Base-by-base conservation (phyloP, 1,284 basidiomycete species). In the Marasmius sp. region DNA sequence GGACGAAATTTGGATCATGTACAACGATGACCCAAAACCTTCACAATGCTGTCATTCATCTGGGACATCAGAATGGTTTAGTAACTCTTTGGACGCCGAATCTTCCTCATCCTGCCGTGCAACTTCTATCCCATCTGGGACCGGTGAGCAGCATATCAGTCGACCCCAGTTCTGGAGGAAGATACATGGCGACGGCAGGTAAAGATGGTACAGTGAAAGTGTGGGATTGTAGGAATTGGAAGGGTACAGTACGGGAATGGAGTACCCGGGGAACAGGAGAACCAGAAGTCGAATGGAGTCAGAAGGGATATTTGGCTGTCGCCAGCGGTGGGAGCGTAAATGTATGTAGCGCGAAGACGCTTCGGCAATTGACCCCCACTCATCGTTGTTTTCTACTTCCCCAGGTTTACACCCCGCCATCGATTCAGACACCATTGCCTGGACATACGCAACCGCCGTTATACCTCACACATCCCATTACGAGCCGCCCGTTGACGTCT, bases 51-150 rank as follows among this genome's bases (percentile, higher is more conserved):
- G 94, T 99, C 64, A 89, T 98, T 58, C 89, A 98, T 67, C 86
- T 98, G 10, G 97, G 97, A 0, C 96, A 98, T 70, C 87, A 93
- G 68, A 97, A 96, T 71, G 93, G 93, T 1, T 90, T 89, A 6
- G 92, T 98, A 36, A 96, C 95, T 0, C 81, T 99, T 9, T 98
- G 96, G 95, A 97, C 96, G 6, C 97, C 97, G 0, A 98, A 97
- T 69, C 81, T 97, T 8, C 87, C 94, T 0, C 90, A 93, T 54
- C 92, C 97, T 0, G 95, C 95, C 1, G 93, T 99, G 50, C 94
- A 93, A 66, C 83, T 98, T 1, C 85, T 98, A 5, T 93, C 97
- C 0, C 97, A 99, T 71, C 81, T 94, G 0, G 95, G 96, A 0
- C 95, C 95, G 0, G 88, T 99, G 1, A 83, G 86, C 0, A 88